These are phyloP conservation scores for Adansonia digitata DNA, from an alignment of 345 rosid genomes.

Conservation along the genomic window DNA sequence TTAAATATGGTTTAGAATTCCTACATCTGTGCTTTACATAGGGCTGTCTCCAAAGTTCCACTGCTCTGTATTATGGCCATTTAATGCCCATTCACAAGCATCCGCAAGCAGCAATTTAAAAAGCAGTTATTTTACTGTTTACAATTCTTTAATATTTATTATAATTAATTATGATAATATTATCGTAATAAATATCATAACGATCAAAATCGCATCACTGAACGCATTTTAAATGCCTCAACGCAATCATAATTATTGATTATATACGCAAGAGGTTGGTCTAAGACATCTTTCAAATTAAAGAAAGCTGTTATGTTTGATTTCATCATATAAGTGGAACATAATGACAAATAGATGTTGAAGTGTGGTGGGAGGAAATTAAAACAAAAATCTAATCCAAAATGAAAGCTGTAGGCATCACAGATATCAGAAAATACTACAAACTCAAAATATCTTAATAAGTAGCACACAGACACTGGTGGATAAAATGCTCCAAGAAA, in stretches of 20 bases:
- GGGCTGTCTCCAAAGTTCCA: background rate
- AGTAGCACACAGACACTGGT: background rate
- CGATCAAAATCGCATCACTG: too few relatives aligned
- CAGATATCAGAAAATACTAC: background rate
- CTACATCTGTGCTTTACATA: background rate
- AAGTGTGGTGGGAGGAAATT: background rate
- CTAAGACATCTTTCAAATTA: background rate
- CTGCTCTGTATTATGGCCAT: background rate
- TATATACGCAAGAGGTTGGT: background rate
- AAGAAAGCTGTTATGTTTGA: background rate
- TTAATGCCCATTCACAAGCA: background rate
- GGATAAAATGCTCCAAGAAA: background rate
- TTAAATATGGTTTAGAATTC: background rate
- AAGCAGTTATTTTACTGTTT: too few relatives aligned
- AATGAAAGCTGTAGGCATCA: conserved; percentile 3
- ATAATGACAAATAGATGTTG: background rate
- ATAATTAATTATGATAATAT: too few relatives aligned
- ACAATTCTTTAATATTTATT: too few relatives aligned
- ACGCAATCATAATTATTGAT: background rate
- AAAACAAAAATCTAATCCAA: background rate
- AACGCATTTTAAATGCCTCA: too few relatives aligned
- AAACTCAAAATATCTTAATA: background rate
- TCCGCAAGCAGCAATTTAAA: background rate
- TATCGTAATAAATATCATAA: too few relatives aligned
- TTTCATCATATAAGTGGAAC: background rate